Evolutionary conservation across 208 protist species (phyloP), one percentile per base, ranked within the genome.

Genomic region (Leishmania gerbilli): DNA sequence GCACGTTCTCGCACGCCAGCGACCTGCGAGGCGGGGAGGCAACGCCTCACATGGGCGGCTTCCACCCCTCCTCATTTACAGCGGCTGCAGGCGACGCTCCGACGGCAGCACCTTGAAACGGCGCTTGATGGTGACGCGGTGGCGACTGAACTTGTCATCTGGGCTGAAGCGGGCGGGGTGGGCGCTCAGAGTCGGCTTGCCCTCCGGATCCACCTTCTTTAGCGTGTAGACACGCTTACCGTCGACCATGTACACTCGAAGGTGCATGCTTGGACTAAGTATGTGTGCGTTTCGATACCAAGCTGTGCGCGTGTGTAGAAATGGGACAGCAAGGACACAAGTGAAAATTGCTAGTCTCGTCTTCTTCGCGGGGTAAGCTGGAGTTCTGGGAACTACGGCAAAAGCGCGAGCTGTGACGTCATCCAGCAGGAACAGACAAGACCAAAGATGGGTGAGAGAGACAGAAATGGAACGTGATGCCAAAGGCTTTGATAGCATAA

Each of bases 121-220:
- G 68, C 94, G 89, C 91, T 99, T 99, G 81, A 99, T 95, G 7
- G 86, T 89, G 27, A 99, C 87, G 82, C 97, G 95, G 77, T 99
- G 90, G 37, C 95, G 91, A 82, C 92, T 97, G 86, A 94, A 98
- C 81, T 96, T 97, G 84, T 99, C 96, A 78, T 98, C 94, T 15
- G 97, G 97, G 83, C 96, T 98, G 85, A 99, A 99, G 74, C 96
- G 90, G 24, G 96, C 96, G 56, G 95, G 95, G 80, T 99, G 95
- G 56, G 97, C 95, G 79, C 93, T 97, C 74, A 97, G 89, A 40
- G 97, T 98, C 9, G 95, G 92, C 75, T 96, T 95, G 49, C 91
- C 93, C 64, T 97, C 93, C 24, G 92, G 91, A 83, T 97, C 94
- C 37, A 97, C 83, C 89, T 98, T 98, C 87, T 98, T 97, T 34